A percentile compares a stretch with the other conserved stretches of the same genome.
phyloP scores from a whole-genome alignment of 306 rosid species.

The Dicorynia guianensis region DNA sequence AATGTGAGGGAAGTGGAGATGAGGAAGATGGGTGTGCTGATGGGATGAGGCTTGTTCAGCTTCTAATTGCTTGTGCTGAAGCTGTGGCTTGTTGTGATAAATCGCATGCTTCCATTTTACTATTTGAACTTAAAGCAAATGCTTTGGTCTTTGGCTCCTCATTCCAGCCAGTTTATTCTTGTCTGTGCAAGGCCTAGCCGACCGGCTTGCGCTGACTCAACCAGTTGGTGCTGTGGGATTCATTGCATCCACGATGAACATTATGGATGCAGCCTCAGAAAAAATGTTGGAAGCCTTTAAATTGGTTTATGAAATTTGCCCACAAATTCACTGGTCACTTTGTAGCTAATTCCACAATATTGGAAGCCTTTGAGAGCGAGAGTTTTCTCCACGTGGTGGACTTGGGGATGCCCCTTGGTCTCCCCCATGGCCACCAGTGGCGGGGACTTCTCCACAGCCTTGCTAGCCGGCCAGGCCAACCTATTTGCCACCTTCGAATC shows the following conservation, averaged over 20 bases:
- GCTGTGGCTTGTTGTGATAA: conserved; percentile 73
- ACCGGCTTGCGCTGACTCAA: conserved; percentile 61
- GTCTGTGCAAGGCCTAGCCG: conserved; percentile 78
- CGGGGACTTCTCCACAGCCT: conserved; percentile 63
- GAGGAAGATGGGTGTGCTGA: conserved; percentile 55
- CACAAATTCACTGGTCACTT: conserved; percentile 86
- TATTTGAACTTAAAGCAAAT: conserved; percentile 65
- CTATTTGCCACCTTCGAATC: conserved; percentile 52
- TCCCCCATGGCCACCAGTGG: conserved; percentile 84
- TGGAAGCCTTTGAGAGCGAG: conserved; percentile 99
- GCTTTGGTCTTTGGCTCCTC: conserved; percentile 87
- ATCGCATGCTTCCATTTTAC: conserved; percentile 66
- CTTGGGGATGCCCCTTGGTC: conserved; percentile 79
- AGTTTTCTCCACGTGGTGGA: conserved; percentile 82
- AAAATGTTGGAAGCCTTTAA: conserved; percentile 74
- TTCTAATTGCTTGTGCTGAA: conserved; percentile 74
- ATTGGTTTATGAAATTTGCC: conserved; percentile 76
- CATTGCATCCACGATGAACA: conserved; percentile 48
- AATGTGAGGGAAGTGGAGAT: conserved; percentile 39
- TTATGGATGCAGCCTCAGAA: conserved; percentile 60
- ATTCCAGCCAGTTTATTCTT: conserved; percentile 85
- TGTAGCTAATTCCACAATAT: conserved; percentile 72
- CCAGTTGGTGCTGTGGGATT: conserved; percentile 59
- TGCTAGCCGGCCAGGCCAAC: conserved; percentile 38
- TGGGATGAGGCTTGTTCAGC: conserved; percentile 62